Conservation (phyloP, 345 rosid species). For the Rhizophora mangle region DNA sequence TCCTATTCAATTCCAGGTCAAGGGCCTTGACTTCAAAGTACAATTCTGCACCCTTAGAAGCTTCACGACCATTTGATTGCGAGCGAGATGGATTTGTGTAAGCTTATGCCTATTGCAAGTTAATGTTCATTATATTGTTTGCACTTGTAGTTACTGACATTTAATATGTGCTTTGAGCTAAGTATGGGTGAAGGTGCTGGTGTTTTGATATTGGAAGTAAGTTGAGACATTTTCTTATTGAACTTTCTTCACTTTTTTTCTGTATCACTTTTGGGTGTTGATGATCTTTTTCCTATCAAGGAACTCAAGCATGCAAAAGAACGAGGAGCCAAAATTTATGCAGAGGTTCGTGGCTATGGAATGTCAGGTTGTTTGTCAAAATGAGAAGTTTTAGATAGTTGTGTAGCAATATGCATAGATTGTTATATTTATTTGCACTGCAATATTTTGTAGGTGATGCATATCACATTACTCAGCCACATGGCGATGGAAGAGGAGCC, state of each 20-base stretch:
- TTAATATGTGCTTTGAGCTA: constrained; percentile 31
- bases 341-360: constrained; percentile 95
- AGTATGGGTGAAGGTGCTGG: constrained; percentile 99
- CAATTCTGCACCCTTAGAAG: constrained; percentile 74
- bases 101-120: constrained; percentile 32
- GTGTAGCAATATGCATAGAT: background rate
- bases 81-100: constrained; percentile 97
- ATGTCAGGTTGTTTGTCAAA: constrained; percentile 71
- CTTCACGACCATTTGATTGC: constrained; percentile 92
- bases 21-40: constrained; percentile 86
- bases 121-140: constrained; percentile 6
- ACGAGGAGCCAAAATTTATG: constrained; percentile 83
- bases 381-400: background rate
- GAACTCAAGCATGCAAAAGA: constrained; percentile 92
- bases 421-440: constrained; percentile 11
- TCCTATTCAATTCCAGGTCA: constrained; percentile 45
- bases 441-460: constrained; percentile 69
- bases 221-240: constrained; percentile 17
- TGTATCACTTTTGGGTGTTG: constrained; percentile 9
- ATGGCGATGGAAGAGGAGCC: constrained; percentile 87
- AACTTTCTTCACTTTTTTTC: constrained; percentile 1
- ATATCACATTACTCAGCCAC: constrained; percentile 90
- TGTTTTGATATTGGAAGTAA: constrained; percentile 79
- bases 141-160: constrained; percentile 3
- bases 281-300: constrained; percentile 29